A percentile compares a stretch with the other conserved stretches of the same genome.
Conservation (phyloP, 2,329 filamentous ascomycete genomes). For the Ilyonectria destructans region DNA sequence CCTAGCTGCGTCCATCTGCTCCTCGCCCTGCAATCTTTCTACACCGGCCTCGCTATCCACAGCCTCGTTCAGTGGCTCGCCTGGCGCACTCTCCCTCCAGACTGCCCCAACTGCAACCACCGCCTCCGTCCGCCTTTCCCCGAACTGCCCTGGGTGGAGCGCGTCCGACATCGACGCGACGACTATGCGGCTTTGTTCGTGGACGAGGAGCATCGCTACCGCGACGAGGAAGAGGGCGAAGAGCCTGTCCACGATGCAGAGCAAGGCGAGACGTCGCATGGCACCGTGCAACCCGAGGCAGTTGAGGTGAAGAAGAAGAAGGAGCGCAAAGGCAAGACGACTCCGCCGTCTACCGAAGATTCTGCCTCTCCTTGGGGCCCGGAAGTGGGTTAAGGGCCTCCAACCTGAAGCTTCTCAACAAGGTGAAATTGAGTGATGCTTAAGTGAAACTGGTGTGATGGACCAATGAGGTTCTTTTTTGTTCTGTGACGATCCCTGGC, state of each 20-base stretch:
- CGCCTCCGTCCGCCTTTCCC: conserved; percentile 58
- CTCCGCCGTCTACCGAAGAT: conserved; percentile 42
- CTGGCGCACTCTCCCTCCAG: conserved; percentile 57
- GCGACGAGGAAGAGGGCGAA: conserved; percentile 47
- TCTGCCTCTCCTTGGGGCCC: conserved; percentile 37
- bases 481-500: conserved; percentile 24
- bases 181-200: conserved; percentile 43
- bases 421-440: not conserved
- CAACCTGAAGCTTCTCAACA: not conserved
- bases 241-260: conserved; percentile 22
- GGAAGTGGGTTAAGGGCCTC: conserved; percentile 14
- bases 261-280: conserved; percentile 23
- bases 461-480: conserved; percentile 19
- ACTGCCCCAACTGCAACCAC: conserved; percentile 60
- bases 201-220: conserved; percentile 48
- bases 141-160: conserved; percentile 54
- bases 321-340: conserved; percentile 45
- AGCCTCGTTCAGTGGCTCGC: conserved; percentile 58
- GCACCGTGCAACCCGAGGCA: conserved; percentile 38
- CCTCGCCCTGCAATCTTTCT: conserved; percentile 57
- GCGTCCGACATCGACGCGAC: conserved; percentile 36
- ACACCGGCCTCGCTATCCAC: conserved; percentile 59
- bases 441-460: conserved; percentile 4
- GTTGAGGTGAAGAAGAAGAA: conserved; percentile 45
- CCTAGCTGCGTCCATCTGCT: conserved; percentile 57